Base-by-base conservation (phyloP, 2,329 filamentous ascomycete genomes). In the Lachnellula cervina region DNA sequence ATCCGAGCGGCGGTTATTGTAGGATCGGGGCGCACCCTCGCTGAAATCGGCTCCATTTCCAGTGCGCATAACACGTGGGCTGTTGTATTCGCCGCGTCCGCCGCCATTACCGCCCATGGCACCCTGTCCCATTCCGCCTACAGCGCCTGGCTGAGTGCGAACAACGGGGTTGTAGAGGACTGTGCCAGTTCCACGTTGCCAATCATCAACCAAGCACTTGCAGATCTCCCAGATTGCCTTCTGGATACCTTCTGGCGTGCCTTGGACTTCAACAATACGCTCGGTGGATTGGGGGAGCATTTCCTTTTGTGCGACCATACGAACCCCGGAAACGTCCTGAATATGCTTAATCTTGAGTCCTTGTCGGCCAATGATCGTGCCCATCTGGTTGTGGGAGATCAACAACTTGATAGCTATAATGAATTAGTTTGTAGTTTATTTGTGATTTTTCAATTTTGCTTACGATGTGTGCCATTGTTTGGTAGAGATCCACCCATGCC, bases 361-460 rank as follows among this genome's bases (percentile, higher is more conserved):
- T 73, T 95, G 89, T 63, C 91, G 86, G 68, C 94, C 94, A 70
- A 99, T 99, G 76, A 99, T 97, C 68, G 94, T 99, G 60, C 94
- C 94, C 94, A 99, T 99, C 76, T 99, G 94, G 74, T 97, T 97
- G 79, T 99, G 93, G 35, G 94, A 99, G 74, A 99, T 97, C 71
- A 99, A 87, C 34, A 99, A 86, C 71, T 96, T 96, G 73, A 99
- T 89, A 59, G 94, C 94, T 99, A 52, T 49, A 42, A 49, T 54
- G 42, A 34, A 34, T 56, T 14, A 55, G 48, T 28, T 5, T 34
- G 13, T 47, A 21, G 19, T n/a, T 11, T 13, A 44, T 32, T 40
- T 40, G 0, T 9, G 3, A 19, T 4, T 34, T 13, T 52, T 38
- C 2, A 13, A 46, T 17, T 32, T 51, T 21, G 81, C 90, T 75